Percentiles rank a stretch among this genome's conserved stretches.
Conservation (phyloP, 1,284 basidiomycete genomes). For the Ganoderma meredithae region DNA sequence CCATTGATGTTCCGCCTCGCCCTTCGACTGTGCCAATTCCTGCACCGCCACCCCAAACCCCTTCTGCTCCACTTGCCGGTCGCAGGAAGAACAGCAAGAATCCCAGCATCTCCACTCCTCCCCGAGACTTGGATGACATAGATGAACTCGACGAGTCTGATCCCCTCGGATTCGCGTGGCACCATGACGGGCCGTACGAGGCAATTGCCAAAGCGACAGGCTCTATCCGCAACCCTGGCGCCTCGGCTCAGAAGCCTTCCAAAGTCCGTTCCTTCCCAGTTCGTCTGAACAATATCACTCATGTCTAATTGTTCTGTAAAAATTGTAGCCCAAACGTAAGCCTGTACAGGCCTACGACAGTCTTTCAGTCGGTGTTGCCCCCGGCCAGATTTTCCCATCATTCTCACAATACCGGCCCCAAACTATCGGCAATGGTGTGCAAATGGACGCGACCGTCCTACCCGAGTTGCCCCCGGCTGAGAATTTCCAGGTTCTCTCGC, state of each 20-base stretch:
- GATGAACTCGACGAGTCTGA: slow-evolving; percentile 79
- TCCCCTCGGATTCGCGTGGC: slow-evolving; percentile 64
- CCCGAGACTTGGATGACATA: slow-evolving; percentile 66
- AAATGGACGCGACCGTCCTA: slow-evolving; percentile 10
- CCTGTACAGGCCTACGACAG: slow-evolving; percentile 29
- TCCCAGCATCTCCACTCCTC: slow-evolving; percentile 35
- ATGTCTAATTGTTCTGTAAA: slow-evolving; percentile 5
- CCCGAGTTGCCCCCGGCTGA: slow-evolving; percentile 20
- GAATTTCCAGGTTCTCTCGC: slow-evolving; percentile 22
- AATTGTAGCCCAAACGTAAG: slow-evolving; percentile 25
- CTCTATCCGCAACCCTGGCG: slow-evolving; percentile 19
- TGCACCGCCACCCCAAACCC: slow-evolving; percentile 5
- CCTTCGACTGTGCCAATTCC: slow-evolving; percentile 33
- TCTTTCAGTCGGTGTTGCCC: slow-evolving; percentile 35
- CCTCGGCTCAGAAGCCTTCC: slow-evolving; percentile 15
- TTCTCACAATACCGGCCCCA: slow-evolving; percentile 30
- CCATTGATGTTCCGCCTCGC: slow-evolving; percentile 33
- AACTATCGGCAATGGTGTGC: slow-evolving; percentile 3
- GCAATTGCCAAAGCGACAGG: slow-evolving; percentile 42
- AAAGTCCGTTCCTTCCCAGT: slow-evolving; percentile 11
- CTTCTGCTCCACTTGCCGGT: slow-evolving; percentile 27
- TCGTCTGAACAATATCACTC: not conserved
- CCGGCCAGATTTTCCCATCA: slow-evolving; percentile 42
- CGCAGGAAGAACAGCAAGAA: slow-evolving; percentile 37
- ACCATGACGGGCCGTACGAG: slow-evolving; percentile 77